These are phyloP conservation scores for Penicillium coffeae DNA, from an alignment of 495 filamentous ascomycete species.

Conservation along the genomic window DNA sequence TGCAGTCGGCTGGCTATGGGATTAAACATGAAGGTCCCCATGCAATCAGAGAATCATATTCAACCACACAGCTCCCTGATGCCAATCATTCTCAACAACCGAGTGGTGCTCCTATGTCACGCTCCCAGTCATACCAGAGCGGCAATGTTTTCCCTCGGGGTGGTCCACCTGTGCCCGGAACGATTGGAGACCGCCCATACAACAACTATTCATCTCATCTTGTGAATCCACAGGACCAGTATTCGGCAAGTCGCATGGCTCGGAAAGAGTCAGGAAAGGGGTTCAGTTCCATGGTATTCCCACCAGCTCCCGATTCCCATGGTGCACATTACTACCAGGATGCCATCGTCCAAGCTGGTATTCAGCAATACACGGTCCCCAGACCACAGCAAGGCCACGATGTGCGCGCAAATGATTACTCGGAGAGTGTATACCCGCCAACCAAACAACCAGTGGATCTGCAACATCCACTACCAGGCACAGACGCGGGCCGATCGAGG, in stretches of 20 bases:
- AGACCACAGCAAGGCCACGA: slow-evolving; percentile 1
- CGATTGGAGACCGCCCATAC: slow-evolving; percentile 2
- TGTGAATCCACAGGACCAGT: slow-evolving; percentile 7
- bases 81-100: background rate
- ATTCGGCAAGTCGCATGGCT: slow-evolving; percentile 10
- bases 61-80: background rate
- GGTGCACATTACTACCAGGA: slow-evolving; percentile 12
- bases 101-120: slow-evolving; percentile 3
- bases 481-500: background rate
- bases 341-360: slow-evolving; percentile 7
- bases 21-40: slow-evolving; percentile 1
- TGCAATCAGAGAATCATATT: background rate
- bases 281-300: slow-evolving; percentile 1
- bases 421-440: background rate
- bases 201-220: slow-evolving; percentile 11
- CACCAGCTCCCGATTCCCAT: background rate
- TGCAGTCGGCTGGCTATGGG: background rate
- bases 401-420: background rate
- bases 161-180: background rate
- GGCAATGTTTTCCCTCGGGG: background rate
- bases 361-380: slow-evolving; percentile 9
- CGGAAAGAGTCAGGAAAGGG: slow-evolving; percentile 5
- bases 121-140: slow-evolving; percentile 14
- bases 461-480: background rate
- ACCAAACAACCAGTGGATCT: background rate